phyloP scores from a whole-genome alignment of 164 flowering plant genomes.

The Cinnamomum chago region DNA sequence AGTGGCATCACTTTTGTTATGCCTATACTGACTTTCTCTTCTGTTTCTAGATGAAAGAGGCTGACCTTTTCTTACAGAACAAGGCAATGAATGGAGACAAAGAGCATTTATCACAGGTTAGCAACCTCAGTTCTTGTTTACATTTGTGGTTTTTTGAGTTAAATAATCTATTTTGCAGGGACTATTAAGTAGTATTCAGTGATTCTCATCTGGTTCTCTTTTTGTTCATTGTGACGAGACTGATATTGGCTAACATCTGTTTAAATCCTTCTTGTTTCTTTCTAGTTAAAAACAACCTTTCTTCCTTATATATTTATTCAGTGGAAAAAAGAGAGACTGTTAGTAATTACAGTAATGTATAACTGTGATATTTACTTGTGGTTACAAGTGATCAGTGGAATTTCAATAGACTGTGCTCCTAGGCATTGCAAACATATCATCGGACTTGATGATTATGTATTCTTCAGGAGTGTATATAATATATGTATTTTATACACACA shows the following conservation, averaged over 20 bases:
- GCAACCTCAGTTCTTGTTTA: conserved; percentile 1
- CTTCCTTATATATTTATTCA: background rate
- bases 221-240: background rate
- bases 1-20: background rate
- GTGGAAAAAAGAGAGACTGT: background rate
- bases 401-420: background rate
- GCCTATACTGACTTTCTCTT: conserved; percentile 2
- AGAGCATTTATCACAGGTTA: conserved; percentile 87
- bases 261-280: background rate
- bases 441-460: background rate
- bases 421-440: no score
- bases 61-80: conserved; percentile 72
- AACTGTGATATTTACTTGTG: background rate
- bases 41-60: conserved; percentile 68
- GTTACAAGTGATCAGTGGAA: background rate
- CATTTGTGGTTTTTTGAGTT: background rate
- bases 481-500: no score
- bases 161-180: background rate
- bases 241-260: background rate
- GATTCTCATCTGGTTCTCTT: background rate
- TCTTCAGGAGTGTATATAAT: no score
- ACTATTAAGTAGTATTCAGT: background rate
- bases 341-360: background rate
- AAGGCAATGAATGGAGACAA: conserved; percentile 66
- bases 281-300: background rate